These are phyloP conservation scores for Hymenochaete sp. DNA, from an alignment of 1,284 basidiomycete genomes.

Conservation along the genomic window DNA sequence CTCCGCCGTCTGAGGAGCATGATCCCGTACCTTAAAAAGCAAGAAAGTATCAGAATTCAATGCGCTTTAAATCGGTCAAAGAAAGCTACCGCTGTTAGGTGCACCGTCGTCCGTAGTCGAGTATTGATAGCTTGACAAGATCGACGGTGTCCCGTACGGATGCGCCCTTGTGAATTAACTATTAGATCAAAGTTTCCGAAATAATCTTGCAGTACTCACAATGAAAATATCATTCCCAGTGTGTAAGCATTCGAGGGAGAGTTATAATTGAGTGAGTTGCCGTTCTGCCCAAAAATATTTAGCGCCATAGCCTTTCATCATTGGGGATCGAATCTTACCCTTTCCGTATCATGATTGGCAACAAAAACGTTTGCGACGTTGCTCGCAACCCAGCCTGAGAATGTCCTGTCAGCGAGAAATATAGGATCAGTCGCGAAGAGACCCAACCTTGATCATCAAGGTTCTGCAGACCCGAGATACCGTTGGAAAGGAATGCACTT, in stretches of 20 bases:
- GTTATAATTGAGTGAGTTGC: slow-evolving; percentile 44
- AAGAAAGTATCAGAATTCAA: background rate
- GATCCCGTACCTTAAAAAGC: slow-evolving; percentile 38
- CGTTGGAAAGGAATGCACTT: slow-evolving; percentile 42
- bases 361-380: slow-evolving; percentile 57
- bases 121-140: slow-evolving; percentile 56
- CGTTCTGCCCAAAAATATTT: slow-evolving; percentile 31
- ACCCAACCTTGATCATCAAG: slow-evolving; percentile 43
- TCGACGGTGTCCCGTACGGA: slow-evolving; percentile 55
- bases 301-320: background rate
- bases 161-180: slow-evolving; percentile 32
- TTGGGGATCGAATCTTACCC: slow-evolving; percentile 33
- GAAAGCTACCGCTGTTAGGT: slow-evolving; percentile 39
- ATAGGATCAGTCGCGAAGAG: slow-evolving; percentile 1
- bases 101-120: slow-evolving; percentile 44
- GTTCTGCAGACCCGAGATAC: slow-evolving; percentile 45
- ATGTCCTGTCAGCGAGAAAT: background rate
- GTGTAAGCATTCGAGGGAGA: slow-evolving; percentile 59
- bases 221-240: slow-evolving; percentile 51
- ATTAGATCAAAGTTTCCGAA: background rate
- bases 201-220: slow-evolving; percentile 25
- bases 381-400: slow-evolving; percentile 48
- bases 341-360: slow-evolving; percentile 61
- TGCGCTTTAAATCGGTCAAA: background rate
- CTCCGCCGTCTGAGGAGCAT: slow-evolving; percentile 43